Evolutionary conservation across 106 monocot species (phyloP).

Genomic region (Hemerocallis citrina): DNA sequence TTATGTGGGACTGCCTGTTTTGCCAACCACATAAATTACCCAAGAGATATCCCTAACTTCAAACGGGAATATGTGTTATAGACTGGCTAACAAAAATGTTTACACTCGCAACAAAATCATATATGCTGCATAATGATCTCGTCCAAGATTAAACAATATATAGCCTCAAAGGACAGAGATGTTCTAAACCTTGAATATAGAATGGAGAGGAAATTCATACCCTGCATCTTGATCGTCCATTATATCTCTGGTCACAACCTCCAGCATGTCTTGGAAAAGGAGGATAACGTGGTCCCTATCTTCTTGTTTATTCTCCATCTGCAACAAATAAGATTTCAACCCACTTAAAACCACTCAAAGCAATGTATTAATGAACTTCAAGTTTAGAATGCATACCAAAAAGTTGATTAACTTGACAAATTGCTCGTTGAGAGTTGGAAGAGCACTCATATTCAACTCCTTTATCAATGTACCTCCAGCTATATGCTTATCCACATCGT

Average conservation of each 20-base stretch:
- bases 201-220: conserved; percentile 5
- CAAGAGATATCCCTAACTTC: no score
- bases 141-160: background rate
- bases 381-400: conserved; percentile 36
- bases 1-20: no score
- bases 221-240: conserved; percentile 48
- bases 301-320: conserved; percentile 43
- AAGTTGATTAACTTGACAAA: conserved; percentile 55
- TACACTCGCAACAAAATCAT: no score
- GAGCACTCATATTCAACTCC: conserved; percentile 62
- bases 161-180: background rate
- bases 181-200: background rate
- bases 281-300: conserved; percentile 46
- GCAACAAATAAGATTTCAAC: background rate
- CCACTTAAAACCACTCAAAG: background rate
- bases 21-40: no score
- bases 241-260: conserved; percentile 76
- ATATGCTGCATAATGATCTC: no score
- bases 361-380: background rate
- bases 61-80: no score
- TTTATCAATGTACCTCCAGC: conserved; percentile 26
- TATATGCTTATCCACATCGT: conserved; percentile 49
- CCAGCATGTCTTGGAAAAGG: conserved; percentile 84
- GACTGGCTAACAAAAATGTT: no score
- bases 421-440: conserved; percentile 51